phyloP scores from a whole-genome alignment of 805 yeast genomes.

The Kuraishia borneana region DNA sequence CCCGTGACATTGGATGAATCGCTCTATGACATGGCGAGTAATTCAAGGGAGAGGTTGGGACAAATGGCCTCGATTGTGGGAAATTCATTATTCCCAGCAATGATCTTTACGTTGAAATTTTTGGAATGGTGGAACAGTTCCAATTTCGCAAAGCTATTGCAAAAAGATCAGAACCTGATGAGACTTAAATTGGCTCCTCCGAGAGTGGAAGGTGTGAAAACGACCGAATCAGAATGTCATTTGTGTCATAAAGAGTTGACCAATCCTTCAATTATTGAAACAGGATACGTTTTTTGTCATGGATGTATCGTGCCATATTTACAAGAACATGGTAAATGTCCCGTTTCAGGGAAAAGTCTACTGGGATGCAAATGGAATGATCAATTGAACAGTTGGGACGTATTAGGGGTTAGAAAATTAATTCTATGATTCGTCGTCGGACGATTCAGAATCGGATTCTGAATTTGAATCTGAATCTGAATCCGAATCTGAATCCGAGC shows the following conservation, averaged over 20 bases:
- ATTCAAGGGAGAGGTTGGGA: slow-evolving; percentile 14
- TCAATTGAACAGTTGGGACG: slow-evolving; percentile 52
- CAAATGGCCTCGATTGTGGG: no score
- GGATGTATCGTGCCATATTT: slow-evolving; percentile 68
- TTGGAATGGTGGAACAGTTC: slow-evolving; percentile 90
- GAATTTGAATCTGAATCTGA: background rate
- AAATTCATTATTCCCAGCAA: slow-evolving; percentile 57
- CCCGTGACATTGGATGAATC: slow-evolving; percentile 31
- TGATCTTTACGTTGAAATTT: slow-evolving; percentile 72
- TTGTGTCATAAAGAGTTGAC: slow-evolving; percentile 53
- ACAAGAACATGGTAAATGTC: slow-evolving; percentile 62
- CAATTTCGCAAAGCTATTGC: slow-evolving; percentile 51
- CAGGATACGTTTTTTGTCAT: slow-evolving; percentile 87
- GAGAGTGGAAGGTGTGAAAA: slow-evolving; percentile 7
- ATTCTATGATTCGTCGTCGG: slow-evolving; percentile 38
- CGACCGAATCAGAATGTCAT: slow-evolving; percentile 36
- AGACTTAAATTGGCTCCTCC: slow-evolving; percentile 42
- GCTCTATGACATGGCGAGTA: slow-evolving; percentile 10
- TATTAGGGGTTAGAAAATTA: slow-evolving; percentile 68
- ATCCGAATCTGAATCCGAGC: background rate
- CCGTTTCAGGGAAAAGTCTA: slow-evolving; percentile 63
- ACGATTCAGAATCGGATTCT: background rate
- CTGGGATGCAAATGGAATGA: slow-evolving; percentile 60
- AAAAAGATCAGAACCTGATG: slow-evolving; percentile 32
- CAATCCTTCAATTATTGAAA: slow-evolving; percentile 82